phyloP scores from a whole-genome alignment of 306 rosid genomes.

The Lathyrus sativus region DNA sequence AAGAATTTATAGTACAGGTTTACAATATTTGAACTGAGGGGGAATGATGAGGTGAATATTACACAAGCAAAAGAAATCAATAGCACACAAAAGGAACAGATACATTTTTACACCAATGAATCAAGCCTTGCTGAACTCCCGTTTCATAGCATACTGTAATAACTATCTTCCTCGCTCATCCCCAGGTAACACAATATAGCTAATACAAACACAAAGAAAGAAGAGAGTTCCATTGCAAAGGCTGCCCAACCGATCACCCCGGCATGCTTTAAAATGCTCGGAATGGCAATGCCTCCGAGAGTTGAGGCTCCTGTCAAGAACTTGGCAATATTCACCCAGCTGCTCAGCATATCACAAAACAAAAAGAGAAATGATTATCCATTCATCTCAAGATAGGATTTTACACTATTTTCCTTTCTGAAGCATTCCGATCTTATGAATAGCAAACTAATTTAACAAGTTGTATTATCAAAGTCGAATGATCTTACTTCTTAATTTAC shows the following conservation, averaged over 20 bases:
- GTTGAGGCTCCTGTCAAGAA: constrained; percentile 82
- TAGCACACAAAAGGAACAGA: constrained; percentile 13
- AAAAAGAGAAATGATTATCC: constrained; percentile 26
- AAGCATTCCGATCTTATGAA: constrained; percentile 5
- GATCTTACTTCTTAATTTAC: background rate
- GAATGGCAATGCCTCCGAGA: constrained; percentile 87
- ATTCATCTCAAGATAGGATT: background rate
- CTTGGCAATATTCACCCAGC: constrained; percentile 85
- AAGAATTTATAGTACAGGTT: background rate
- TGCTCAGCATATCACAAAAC: constrained; percentile 39
- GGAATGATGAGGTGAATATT: constrained; percentile 11
- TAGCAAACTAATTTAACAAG: constrained; percentile 18
- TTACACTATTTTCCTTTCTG: background rate
- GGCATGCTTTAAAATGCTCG: constrained; percentile 73
- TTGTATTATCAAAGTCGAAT: background rate
- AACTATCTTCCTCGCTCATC: constrained; percentile 52
- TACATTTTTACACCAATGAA: constrained; percentile 40
- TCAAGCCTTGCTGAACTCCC: constrained; percentile 21
- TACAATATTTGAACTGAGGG: constrained; percentile 9
- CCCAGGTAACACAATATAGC: constrained; percentile 65
- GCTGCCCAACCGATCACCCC: constrained; percentile 93
- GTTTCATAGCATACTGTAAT: constrained; percentile 60
- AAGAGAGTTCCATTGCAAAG: constrained; percentile 76
- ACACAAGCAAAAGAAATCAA: constrained; percentile 12
- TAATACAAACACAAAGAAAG: constrained; percentile 65